Evolutionary conservation across 345 rosid species (phyloP), one percentile per base, ranked within the genome.

Genomic region (Erucastrum elatum): DNA sequence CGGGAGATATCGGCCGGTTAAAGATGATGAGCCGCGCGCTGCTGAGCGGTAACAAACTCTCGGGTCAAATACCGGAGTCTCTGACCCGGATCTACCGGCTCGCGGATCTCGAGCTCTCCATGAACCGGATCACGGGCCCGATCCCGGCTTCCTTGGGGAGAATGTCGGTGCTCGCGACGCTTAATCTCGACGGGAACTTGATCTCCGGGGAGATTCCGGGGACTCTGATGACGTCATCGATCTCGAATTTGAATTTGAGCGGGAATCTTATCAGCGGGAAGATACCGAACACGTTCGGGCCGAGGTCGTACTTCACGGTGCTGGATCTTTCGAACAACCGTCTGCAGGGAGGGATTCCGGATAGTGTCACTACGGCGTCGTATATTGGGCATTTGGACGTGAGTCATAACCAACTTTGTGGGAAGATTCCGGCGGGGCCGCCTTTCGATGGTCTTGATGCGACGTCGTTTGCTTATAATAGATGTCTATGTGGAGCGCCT

Each of bases 391-490:
- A 91, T 53, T 59, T 91, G 60, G 98, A 94, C 79, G 80, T 91
- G 81, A 94, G 98, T 75, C 87, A 90, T 59, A 94, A 94, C 77
- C 91, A 83, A 78, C 86, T 94, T 1, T 94, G 98, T 51, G 98
- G 97, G 35, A 44, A 88, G 25, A 94, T 94, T 66, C 98, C 98
- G 10, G 30, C 53, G 1, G 98, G 98, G 8, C 64, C 85, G 16
- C 92, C 94, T n/a, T 94, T 94, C 29, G 94, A 88, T 71, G 88
- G 72, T 41, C 82, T 89, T 0, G 94, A 87, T 44, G 86, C 87
- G 63, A 72, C 96, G 25, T 94, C 98, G 31, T 91, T 90, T 35
- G 78, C 30, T 10, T 66, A 75, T 83, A 94, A 94, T 62, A 88
- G 85, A 34, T 91, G 98, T 56, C 86, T 91, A 0, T 90, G 97